These are phyloP conservation scores for Thalassiosira oceanica DNA, from an alignment of 352 stramenopile species.

Conservation along the genomic window DNA sequence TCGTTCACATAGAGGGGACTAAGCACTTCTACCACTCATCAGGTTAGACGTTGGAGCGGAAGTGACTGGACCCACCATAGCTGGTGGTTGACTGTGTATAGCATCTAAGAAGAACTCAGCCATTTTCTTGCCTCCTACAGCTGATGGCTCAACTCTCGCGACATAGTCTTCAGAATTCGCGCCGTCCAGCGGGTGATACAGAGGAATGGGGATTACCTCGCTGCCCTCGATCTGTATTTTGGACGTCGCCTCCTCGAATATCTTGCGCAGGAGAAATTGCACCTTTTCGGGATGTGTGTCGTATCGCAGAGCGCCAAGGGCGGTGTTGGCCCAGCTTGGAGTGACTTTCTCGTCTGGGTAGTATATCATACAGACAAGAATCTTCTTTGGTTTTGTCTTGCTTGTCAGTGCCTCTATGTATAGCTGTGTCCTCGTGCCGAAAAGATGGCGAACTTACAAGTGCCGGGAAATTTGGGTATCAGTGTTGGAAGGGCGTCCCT, in stretches of 20 bases:
- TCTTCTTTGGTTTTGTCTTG: conserved; percentile 75
- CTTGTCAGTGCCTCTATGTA: conserved; percentile 70
- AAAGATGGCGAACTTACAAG: conserved; percentile 70
- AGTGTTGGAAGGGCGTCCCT: too few relatives aligned
- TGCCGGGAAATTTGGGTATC: too few relatives aligned
- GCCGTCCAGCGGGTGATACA: conserved; percentile 72
- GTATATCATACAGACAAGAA: conserved; percentile 82
- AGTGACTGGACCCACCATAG: too few relatives aligned
- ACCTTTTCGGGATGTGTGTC: conserved; percentile 66
- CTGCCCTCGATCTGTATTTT: conserved; percentile 60
- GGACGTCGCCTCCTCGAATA: conserved; percentile 70
- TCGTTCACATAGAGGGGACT: too few relatives aligned
- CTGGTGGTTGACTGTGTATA: too few relatives aligned
- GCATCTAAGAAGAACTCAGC: conserved; percentile 71
- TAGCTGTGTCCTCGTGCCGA: conserved; percentile 67
- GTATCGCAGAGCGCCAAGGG: conserved; percentile 68
- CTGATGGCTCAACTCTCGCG: conserved; percentile 71
- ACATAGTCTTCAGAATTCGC: conserved; percentile 72
- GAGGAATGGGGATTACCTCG: conserved; percentile 70
- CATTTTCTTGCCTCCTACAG: conserved; percentile 72
- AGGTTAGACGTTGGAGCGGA: too few relatives aligned
- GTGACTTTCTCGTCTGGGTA: conserved; percentile 71
- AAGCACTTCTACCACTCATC: too few relatives aligned
- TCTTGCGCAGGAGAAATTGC: conserved; percentile 70
- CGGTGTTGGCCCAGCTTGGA: conserved; percentile 65